Evolutionary conservation across 805 yeast genomes (phyloP).

Genomic region (Pichia ethanolica): DNA sequence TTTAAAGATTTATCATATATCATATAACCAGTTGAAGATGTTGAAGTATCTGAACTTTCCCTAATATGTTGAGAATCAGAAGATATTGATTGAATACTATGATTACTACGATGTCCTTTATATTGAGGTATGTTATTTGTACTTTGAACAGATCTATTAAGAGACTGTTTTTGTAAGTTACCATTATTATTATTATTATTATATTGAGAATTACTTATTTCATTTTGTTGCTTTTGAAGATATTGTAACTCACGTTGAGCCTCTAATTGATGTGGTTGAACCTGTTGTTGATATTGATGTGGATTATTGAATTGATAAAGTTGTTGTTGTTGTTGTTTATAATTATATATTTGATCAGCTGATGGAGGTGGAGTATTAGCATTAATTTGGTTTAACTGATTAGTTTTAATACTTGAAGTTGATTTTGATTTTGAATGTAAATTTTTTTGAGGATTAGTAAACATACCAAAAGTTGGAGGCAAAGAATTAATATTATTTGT

Average conservation of each 20-base stretch:
- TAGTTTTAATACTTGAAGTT: too few relatives aligned
- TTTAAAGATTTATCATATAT: background rate
- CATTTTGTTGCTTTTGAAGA: conserved; percentile 16
- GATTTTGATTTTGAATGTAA: conserved; percentile 1
- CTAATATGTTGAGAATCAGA: conserved; percentile 21
- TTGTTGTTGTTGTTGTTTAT: background rate
- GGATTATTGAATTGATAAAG: background rate
- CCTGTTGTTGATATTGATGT: background rate
- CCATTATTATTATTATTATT: conserved; percentile 11
- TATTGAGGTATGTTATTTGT: background rate
- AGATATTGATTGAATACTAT: conserved; percentile 21
- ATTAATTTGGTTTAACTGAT: background rate
- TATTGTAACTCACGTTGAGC: conserved; percentile 10
- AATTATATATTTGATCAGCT: background rate
- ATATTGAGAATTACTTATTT: conserved; percentile 2
- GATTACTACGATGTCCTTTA: conserved; percentile 5
- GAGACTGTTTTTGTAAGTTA: conserved; percentile 12
- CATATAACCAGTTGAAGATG: conserved; percentile 18
- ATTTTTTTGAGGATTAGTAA: background rate
- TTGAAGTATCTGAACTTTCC: conserved; percentile 23
- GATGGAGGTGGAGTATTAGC: background rate
- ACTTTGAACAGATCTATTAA: background rate
- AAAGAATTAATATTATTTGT: background rate
- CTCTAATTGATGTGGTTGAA: conserved; percentile 5
- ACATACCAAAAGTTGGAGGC: conserved; percentile 16